These are phyloP conservation scores for Nicotiana obtusifolia DNA, from an alignment of 257 asterid genomes.

Conservation along the genomic window DNA sequence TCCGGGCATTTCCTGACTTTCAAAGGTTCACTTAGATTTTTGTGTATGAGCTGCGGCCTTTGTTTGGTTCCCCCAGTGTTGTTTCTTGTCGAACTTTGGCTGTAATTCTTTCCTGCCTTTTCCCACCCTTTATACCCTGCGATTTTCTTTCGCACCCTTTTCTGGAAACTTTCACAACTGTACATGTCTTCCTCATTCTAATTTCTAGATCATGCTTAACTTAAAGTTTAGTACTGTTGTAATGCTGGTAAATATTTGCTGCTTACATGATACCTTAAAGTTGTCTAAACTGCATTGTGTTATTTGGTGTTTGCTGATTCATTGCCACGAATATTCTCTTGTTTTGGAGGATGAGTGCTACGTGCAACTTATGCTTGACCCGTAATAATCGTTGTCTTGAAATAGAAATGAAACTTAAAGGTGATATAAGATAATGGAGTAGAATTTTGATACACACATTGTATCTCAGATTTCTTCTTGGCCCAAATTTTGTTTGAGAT, in stretches of 20 bases:
- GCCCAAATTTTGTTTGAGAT: background rate
- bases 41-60: background rate
- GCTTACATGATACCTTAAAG: background rate
- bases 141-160: background rate
- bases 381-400: background rate
- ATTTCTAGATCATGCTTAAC: background rate
- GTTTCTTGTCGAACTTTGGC: background rate
- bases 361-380: background rate
- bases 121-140: background rate
- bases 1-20: background rate
- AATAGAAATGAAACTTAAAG: background rate
- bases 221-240: background rate
- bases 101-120: background rate
- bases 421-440: background rate
- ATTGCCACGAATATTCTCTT: background rate
- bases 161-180: background rate
- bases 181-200: background rate
- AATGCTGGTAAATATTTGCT: background rate
- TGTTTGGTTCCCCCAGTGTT: background rate
- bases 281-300: background rate
- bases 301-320: background rate
- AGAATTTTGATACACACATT: background rate
- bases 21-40: background rate
- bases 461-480: background rate
- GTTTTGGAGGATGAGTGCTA: background rate